Percentiles rank a stretch among this genome's conserved stretches.
These are phyloP conservation scores for Emergomyces africanus DNA, from an alignment of 2,329 filamentous ascomycete genomes.

Conservation along the genomic window DNA sequence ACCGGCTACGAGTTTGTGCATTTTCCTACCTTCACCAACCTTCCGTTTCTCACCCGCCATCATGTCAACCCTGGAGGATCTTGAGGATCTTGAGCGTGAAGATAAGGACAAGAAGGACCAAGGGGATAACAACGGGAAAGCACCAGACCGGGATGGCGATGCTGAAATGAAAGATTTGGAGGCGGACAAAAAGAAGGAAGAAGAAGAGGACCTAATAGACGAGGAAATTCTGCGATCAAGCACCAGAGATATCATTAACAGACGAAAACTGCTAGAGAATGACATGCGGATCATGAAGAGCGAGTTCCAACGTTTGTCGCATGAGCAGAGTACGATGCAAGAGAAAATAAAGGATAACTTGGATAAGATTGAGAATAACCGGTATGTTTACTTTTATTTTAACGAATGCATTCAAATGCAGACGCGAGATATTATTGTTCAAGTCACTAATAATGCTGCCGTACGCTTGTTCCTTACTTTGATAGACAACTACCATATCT, in stretches of 20 bases:
- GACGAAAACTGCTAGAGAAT: slow-evolving; percentile 87
- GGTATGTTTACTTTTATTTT: slow-evolving; percentile 42
- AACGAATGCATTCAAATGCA: slow-evolving; percentile 3
- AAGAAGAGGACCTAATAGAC: slow-evolving; percentile 73
- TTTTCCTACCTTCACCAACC: neutral
- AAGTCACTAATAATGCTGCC: slow-evolving; percentile 5
- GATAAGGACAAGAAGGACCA: slow-evolving; percentile 49
- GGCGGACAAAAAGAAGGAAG: slow-evolving; percentile 58
- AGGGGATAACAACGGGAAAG: slow-evolving; percentile 41
- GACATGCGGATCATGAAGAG: slow-evolving; percentile 98
- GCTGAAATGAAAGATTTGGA: slow-evolving; percentile 56
- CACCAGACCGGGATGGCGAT: slow-evolving; percentile 32
- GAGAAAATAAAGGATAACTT: slow-evolving; percentile 99
- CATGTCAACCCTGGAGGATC: slow-evolving; percentile 88
- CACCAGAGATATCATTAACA: slow-evolving; percentile 87
- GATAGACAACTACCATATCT: slow-evolving; percentile 93
- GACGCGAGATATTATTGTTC: slow-evolving; percentile 4
- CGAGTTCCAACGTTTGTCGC: slow-evolving; percentile 83
- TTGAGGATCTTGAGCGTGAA: slow-evolving; percentile 75
- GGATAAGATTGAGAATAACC: slow-evolving; percentile 98
- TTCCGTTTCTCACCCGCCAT: slow-evolving; percentile 16
- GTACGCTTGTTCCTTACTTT: neutral
- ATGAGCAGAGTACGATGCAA: slow-evolving; percentile 91
- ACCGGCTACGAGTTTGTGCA: neutral
- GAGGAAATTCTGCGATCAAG: slow-evolving; percentile 85